Evolutionary conservation across 1,284 basidiomycete genomes (phyloP).

Genomic region (Ustilago esculenta): DNA sequence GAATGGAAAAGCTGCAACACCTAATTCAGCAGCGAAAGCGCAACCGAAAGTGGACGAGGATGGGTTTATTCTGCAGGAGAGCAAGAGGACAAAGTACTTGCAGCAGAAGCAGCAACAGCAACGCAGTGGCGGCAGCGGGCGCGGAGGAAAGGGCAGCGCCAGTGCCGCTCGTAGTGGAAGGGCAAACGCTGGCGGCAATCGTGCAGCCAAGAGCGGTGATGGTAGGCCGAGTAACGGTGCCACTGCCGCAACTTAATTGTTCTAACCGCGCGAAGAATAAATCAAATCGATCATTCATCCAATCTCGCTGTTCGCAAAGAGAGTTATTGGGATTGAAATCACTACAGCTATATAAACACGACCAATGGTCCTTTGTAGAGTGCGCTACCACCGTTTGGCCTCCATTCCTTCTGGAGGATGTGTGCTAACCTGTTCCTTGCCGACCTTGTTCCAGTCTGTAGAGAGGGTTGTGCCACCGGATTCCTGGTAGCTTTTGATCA

Average conservation of each 20-base stretch:
- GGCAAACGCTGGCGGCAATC: not conserved
- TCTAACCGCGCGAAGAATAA: no score
- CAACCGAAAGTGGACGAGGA: conserved; percentile 47
- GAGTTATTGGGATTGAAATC: no score
- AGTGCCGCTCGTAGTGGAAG: conserved; percentile 14
- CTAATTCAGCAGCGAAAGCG: not conserved
- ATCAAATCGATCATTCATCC: no score
- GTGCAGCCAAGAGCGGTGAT: not conserved
- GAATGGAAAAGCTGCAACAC: conserved; percentile 7
- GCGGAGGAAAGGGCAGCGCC: conserved; percentile 15
- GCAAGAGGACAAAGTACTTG: conserved; percentile 42
- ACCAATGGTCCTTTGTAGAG: no score
- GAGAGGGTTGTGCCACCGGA: conserved; percentile 61
- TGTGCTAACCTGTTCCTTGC: conserved; percentile 33
- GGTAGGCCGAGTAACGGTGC: not conserved
- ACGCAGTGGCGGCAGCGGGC: conserved; percentile 5
- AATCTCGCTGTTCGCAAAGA: no score
- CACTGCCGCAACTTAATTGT: no score
- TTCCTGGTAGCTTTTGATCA: conserved; percentile 65
- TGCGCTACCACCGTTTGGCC: conserved; percentile 49
- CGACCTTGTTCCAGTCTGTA: conserved; percentile 65
- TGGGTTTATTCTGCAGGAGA: conserved; percentile 48
- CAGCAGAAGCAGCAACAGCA: conserved; percentile 39
- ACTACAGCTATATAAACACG: no score
- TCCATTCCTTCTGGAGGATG: conserved; percentile 63